Percentiles rank a stretch among this genome's conserved stretches.
phyloP scores from a whole-genome alignment of 352 stramenopile genomes.

The Pythium dissotocum region DNA sequence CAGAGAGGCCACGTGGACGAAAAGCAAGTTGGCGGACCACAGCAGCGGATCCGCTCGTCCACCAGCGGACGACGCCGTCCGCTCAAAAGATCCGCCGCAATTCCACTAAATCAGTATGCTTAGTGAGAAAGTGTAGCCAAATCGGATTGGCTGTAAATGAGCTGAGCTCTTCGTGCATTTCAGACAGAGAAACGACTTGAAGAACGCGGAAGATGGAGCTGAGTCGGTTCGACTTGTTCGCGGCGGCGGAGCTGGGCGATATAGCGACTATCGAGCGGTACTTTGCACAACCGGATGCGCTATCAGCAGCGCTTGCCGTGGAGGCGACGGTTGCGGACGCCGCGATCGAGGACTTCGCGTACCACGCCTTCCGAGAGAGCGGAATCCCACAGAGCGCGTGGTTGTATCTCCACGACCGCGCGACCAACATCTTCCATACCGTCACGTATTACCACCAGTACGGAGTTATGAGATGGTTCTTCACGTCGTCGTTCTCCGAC shows the following conservation, averaged over 20 bases:
- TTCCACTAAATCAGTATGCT: constrained; percentile 16
- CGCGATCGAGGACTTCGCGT: not conserved
- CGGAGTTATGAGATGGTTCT: not conserved
- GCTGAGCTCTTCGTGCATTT: not conserved
- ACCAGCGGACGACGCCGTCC: constrained; percentile 1
- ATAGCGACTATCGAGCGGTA: constrained; percentile 4
- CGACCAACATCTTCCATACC: not conserved
- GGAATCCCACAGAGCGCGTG: not conserved
- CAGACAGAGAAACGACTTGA: not conserved
- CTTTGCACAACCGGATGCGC: constrained; percentile 7
- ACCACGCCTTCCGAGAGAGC: not conserved
- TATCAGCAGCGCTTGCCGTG: not conserved
- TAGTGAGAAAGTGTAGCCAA: not conserved
- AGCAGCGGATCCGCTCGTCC: constrained; percentile 15
- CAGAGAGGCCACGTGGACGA: constrained; percentile 5
- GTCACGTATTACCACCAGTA: not conserved
- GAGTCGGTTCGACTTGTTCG: constrained; percentile 1
- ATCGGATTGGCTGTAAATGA: not conserved
- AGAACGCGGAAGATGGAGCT: not conserved
- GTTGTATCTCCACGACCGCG: not conserved
- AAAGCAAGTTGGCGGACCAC: not conserved
- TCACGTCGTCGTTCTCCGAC: not conserved
- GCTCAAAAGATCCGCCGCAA: not conserved
- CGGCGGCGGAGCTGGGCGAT: constrained; percentile 14
- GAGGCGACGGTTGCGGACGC: constrained; percentile 1